Base-by-base conservation (phyloP, 2,329 filamentous ascomycete genomes). In the Colletotrichum incanum region DNA sequence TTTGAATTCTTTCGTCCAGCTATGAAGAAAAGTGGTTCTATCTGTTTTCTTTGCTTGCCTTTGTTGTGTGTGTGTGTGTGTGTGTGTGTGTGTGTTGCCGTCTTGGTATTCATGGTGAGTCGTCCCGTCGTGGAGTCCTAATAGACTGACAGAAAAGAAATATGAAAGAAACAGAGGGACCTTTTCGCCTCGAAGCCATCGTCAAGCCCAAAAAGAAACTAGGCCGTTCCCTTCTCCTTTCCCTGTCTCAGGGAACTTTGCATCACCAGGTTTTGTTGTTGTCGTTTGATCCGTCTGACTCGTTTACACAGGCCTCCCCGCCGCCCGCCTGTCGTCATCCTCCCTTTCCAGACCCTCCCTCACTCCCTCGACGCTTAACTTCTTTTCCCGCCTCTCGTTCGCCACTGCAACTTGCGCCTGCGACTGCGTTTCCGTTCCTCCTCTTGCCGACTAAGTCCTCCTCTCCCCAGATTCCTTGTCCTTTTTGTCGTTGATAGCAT, bases 401-500 rank as follows among this genome's bases (percentile, higher is more conserved):
- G 43, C 28, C 4, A 61, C 43, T 49, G 26, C 58, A 14, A 16
- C 6, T 49, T 7, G 16, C 8, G 12, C 6, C 20, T 18, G 11
- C 28, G 23, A 20, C 47, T 20, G 16, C 16, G 2, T 43, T 26
- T 49, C 9, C 37, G 3, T 6, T 52, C 37, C 55, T 28, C 37
- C 55, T 52, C 65, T 61, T 59, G 6, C 55, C 20, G 34, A 26
- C 65, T 45, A 56, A n/a, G 11, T 47, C 65, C 34, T 26, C 26
- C 61, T 18, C 14, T 5, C 20, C 7, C 23, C 45, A n/a, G 9
- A 34, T 23, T 9, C 64, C 65, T 9, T 28, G 20, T 67, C 18
- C 50, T 31, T 60, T n/a, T 66, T 37, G 26, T 71, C 62, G 18
- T 61, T 20, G 58, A 50, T 58, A 58, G 23, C 43, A 64, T 64